Evolutionary conservation across 2,329 filamentous ascomycete genomes (phyloP), one percentile per base, ranked within the genome.

Genomic region (Thielaviopsis populi): DNA sequence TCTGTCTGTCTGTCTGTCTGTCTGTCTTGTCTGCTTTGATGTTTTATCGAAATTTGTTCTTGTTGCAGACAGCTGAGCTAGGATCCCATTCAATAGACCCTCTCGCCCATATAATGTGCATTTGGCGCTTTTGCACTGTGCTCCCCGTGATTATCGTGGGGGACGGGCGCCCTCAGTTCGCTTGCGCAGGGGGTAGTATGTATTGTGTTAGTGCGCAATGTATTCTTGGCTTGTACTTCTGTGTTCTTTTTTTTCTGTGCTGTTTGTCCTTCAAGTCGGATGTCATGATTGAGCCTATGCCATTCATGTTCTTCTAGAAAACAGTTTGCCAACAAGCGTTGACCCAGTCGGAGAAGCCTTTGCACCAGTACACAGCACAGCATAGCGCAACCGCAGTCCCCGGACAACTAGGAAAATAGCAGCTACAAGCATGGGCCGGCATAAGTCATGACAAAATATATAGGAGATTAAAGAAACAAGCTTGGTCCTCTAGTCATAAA

Each of bases 31-130:
- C 53, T 56, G 53, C 53, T 56, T 56, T 56, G 53, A 56, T 56
- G 53, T 56, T 56, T 56, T 56, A 56, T 56, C 53, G 53, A 56
- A 37, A 56, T 56, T 56, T 37, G 53, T 37, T 56, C 53, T 17
- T 56, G 53, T 56, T 56, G 53, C 27, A 56, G 53, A 33, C 27
- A 56, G 53, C 53, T 56, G 53, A 56, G 53, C 53, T 27, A 56
- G 53, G 53, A 56, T 56, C 53, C 33, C 53, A 13, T 30, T 22
- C 27, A 56, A 56, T 56, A 50, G 46, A 50, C 46, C 53, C 24
- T n/a, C 30, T 30, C 27, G n/a, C n/a, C n/a, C n/a, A n/a, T n/a
- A n/a, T 30, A 56, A 27, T 10, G 27, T 56, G 3, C 27, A n/a
- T 33, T 37, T 37, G 7, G 17, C 4, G 10, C 19, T 17, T 37